These are phyloP conservation scores for Candida broadrunensis DNA, from an alignment of 805 yeast species.

Conservation along the genomic window DNA sequence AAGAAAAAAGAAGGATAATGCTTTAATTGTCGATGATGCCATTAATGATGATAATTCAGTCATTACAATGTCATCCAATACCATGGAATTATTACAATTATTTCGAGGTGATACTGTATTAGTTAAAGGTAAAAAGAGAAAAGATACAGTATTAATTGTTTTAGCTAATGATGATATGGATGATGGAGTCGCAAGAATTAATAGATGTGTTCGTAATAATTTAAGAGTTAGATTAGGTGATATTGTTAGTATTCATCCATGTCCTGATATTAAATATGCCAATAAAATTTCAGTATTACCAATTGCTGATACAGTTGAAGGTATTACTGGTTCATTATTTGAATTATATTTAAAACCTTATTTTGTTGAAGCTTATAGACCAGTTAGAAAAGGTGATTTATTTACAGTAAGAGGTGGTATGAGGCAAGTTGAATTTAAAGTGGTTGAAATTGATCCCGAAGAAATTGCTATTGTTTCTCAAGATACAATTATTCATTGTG, in stretches of 20 bases:
- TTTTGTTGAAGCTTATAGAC: constrained; percentile 98
- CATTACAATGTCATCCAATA: constrained; percentile 89
- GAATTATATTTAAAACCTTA: constrained; percentile 97
- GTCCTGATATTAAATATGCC: constrained; percentile 98
- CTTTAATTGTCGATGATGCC: constrained; percentile 94
- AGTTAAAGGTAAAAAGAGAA: constrained; percentile 97
- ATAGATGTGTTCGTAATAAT: constrained; percentile 95
- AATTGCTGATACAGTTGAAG: constrained; percentile 97
- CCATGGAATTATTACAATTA: constrained; percentile 91
- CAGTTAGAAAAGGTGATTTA: constrained; percentile 95
- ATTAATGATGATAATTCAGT: constrained; percentile 96
- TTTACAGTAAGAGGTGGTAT: constrained; percentile 97
- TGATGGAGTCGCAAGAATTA: constrained; percentile 90
- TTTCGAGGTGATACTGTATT: constrained; percentile 98
- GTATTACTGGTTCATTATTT: constrained; percentile 92
- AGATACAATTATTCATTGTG: constrained; percentile 96
- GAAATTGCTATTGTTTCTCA: constrained; percentile 98
- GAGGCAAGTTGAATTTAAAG: constrained; percentile 99
- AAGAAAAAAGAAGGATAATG: constrained; percentile 96
- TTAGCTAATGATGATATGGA: constrained; percentile 95
- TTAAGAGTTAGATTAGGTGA: constrained; percentile 93
- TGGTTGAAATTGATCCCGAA: constrained; percentile 96
- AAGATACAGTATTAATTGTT: constrained; percentile 94
- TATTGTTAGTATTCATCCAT: constrained; percentile 84
- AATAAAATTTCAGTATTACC: constrained; percentile 92